These are phyloP conservation scores for Blastomyces emzantsi DNA, from an alignment of 2,329 filamentous ascomycete genomes.

Conservation along the genomic window DNA sequence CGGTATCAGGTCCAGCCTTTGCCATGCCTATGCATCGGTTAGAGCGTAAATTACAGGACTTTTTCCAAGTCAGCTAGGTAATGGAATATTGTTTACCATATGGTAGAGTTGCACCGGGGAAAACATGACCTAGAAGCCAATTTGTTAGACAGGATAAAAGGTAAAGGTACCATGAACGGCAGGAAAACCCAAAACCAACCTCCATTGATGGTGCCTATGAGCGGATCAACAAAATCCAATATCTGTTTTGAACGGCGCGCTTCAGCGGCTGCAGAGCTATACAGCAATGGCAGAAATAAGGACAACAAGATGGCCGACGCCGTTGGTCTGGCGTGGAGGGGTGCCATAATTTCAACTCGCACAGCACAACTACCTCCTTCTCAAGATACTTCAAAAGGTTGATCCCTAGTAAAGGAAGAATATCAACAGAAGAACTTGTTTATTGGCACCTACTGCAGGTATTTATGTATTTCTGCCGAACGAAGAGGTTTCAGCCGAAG, in stretches of 20 bases:
- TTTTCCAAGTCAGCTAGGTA: neutral
- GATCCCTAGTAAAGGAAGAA: neutral
- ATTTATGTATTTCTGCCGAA: neutral
- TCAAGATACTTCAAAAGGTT: neutral
- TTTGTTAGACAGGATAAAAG: neutral
- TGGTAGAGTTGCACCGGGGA: constrained; percentile 47
- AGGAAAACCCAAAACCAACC: constrained; percentile 18
- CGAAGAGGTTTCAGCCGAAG: neutral
- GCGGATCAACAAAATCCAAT: constrained; percentile 40
- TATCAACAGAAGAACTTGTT: neutral
- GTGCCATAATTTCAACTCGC: neutral
- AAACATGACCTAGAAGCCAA: constrained; percentile 43
- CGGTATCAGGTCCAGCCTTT: constrained; percentile 48
- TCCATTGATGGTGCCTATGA: constrained; percentile 49
- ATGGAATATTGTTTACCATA: constrained; percentile 32
- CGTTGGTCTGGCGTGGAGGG: neutral
- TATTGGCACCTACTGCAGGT: neutral
- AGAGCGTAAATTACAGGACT: neutral
- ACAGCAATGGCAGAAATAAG: neutral
- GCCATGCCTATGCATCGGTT: constrained; percentile 37
- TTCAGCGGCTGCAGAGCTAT: neutral
- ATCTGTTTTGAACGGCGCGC: constrained; percentile 15
- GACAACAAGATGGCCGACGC: neutral
- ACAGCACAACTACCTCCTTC: no score
- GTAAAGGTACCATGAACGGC: neutral